Evolutionary conservation across 768 basidiomycete species (phyloP), one percentile per base, ranked within the genome.

Genomic region (Naematelia encephala): DNA sequence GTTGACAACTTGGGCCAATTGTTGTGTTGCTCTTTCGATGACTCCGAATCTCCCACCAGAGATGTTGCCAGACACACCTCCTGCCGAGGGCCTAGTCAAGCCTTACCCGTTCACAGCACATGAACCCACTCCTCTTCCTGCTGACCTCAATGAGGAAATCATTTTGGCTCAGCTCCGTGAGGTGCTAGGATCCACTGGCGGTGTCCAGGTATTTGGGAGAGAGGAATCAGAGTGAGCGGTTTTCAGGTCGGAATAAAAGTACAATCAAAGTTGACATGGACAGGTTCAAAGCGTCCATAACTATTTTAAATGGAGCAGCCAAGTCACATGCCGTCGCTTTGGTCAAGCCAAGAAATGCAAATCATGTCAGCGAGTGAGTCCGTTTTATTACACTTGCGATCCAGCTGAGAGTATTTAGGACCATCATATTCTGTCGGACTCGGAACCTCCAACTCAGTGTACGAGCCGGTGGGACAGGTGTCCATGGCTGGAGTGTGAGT

Each of bases 381-480:
- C 28, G 27, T 42, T n/a, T 8, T 12, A 4, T 52, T 8, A 4
- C 51, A 30, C 29, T 34, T 52, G n/a, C 14, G 5, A 30, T 13
- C 10, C 8, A 19, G 4, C 51, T 55, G 51, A 4, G 21, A 12
- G 45, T 34, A n/a, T 11, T 1, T 45, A 90, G 89, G 67, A 80
- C 84, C 56, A 76, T 94, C 57, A 64, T 82, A 12, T 91, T 93
- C 76, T 92, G 90, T 70, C 77, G 73, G n/a, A 83, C 84, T 54
- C 81, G 91, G 69, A 78, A 78, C 0, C 79, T 93, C 2, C 85
- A 87, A 10, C 83, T 87, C 4, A 91, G 89, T 8, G 82, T 91
- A 67, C 91, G 90, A 73, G 88, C 89, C 1, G 92, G 92, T 23
- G 92, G 92, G 0, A 92, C 88, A 71, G 92, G 91, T 4, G 92